Conservation (phyloP, 768 basidiomycete genomes). For the Coprinopsis marcescibilis region DNA sequence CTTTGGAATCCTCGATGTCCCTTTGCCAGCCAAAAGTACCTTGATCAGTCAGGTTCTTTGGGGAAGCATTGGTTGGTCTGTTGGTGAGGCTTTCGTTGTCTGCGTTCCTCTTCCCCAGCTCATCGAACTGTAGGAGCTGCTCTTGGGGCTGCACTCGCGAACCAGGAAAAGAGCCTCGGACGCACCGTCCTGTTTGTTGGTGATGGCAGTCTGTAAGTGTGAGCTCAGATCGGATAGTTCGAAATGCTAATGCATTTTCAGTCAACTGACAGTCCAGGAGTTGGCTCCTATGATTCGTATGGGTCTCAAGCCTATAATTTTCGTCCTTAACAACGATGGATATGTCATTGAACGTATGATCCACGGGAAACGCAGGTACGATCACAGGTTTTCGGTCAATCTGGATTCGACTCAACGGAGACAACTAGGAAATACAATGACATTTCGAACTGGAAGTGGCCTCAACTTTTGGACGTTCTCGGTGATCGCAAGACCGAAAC, state of each 20-base stretch:
- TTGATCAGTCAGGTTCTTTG: conserved; percentile 78
- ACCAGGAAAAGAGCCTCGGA: conserved; percentile 51
- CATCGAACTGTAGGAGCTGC: conserved; percentile 31
- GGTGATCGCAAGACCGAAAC: conserved; percentile 45
- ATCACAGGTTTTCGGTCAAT: not conserved
- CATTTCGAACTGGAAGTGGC: conserved; percentile 76
- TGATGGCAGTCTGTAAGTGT: conserved; percentile 69
- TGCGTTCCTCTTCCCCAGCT: not conserved
- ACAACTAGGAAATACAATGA: conserved; percentile 70
- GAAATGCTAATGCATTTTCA: conserved; percentile 20
- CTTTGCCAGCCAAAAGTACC: conserved; percentile 63
- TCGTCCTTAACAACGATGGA: conserved; percentile 74
- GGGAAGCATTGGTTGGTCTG: conserved; percentile 90
- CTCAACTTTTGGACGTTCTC: conserved; percentile 53
- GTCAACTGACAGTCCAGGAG: conserved; percentile 79
- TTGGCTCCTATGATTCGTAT: conserved; percentile 76
- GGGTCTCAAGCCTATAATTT: conserved; percentile 75
- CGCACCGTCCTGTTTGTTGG: conserved; percentile 83
- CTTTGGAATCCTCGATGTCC: conserved; percentile 81
- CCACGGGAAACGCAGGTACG: conserved; percentile 55
- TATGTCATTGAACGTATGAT: conserved; percentile 85
- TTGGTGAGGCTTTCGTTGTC: conserved; percentile 40
- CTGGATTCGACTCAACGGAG: not conserved
- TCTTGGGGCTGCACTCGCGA: conserved; percentile 79
- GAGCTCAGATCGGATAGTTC: conserved; percentile 9